Conservation (phyloP, 352 stramenopile species). For the Phytophthora meadii region DNA sequence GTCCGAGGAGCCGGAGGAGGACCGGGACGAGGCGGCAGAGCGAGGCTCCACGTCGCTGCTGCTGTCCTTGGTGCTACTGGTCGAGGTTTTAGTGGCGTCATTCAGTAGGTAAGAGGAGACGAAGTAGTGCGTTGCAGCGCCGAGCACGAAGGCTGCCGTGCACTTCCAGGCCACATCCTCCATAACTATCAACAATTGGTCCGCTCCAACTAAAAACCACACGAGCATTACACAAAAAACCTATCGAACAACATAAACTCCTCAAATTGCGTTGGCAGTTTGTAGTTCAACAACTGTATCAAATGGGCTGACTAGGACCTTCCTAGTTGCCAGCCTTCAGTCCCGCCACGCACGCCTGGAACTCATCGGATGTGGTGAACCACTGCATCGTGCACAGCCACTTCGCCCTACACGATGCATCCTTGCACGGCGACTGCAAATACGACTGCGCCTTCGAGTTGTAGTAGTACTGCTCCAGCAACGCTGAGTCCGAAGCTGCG, state of each 20-base stretch:
- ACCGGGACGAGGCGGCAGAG: slow-evolving; percentile 24
- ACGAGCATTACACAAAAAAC: too few relatives aligned
- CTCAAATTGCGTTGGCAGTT: too few relatives aligned
- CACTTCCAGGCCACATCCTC: slow-evolving; percentile 85
- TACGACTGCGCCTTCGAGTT: slow-evolving; percentile 80
- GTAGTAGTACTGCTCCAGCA: slow-evolving; percentile 78
- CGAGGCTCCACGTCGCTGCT: slow-evolving; percentile 6
- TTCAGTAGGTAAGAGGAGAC: slow-evolving; percentile 46
- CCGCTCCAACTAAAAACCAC: too few relatives aligned
- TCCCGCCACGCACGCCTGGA: slow-evolving; percentile 50
- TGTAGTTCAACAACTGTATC: too few relatives aligned
- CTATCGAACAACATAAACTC: too few relatives aligned
- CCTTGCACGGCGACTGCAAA: slow-evolving; percentile 48
- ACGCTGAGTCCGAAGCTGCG: slow-evolving; percentile 41
- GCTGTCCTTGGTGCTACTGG: slow-evolving; percentile 17
- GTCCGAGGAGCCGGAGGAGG: slow-evolving; percentile 48
- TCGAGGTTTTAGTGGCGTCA: slow-evolving; percentile 13
- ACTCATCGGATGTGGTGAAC: slow-evolving; percentile 69
- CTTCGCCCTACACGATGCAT: slow-evolving; percentile 52
- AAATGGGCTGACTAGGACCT: too few relatives aligned
- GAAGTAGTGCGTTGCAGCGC: slow-evolving; percentile 71
- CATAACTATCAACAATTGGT: slow-evolving; percentile 14
- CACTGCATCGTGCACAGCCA: slow-evolving; percentile 74
- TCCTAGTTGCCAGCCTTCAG: not conserved
- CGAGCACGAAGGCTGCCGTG: slow-evolving; percentile 75